A percentile compares a stretch with the other conserved stretches of the same genome.
Evolutionary conservation across 2,329 filamentous ascomycete species (phyloP).

Genomic region (Ophiognomonia clavigignenti-juglandacearum): DNA sequence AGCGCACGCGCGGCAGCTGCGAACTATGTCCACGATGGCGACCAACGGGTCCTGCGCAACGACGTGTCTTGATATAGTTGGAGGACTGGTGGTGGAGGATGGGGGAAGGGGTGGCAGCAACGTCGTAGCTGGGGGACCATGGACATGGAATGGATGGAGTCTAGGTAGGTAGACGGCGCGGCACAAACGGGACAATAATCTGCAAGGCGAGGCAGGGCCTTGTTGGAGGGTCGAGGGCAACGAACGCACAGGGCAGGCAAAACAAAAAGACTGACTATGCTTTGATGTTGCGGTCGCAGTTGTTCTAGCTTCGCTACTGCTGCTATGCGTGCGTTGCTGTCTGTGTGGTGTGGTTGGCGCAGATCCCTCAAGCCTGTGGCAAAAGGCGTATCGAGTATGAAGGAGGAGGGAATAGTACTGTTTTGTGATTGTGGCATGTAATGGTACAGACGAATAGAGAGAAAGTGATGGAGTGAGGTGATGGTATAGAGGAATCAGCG

Average conservation of each 20-base stretch:
- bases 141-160: constrained; percentile 19
- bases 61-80: constrained; percentile 61
- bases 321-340: constrained; percentile 36
- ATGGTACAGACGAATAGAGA: no score
- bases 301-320: no score
- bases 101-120: constrained; percentile 20
- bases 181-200: no score
- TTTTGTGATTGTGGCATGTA: no score
- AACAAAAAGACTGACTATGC: constrained; percentile 29
- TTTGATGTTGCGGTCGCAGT: no score
- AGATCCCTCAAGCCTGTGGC: constrained; percentile 25
- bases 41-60: constrained; percentile 44
- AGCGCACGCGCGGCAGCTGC: constrained; percentile 34
- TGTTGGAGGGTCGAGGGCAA: no score
- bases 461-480: neutral
- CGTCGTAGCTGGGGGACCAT: constrained; percentile 24
- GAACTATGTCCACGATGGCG: constrained; percentile 28
- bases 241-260: constrained; percentile 7
- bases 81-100: constrained; percentile 31
- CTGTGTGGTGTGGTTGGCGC: constrained; percentile 41
- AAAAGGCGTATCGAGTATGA: constrained; percentile 23
- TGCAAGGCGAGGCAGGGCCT: constrained; percentile 8
- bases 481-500: constrained; percentile 13
- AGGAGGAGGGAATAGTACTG: constrained; percentile 16
- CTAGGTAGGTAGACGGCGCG: no score